Base-by-base conservation (phyloP, 1,284 basidiomycete genomes). In the Moesziomyces sp. region DNA sequence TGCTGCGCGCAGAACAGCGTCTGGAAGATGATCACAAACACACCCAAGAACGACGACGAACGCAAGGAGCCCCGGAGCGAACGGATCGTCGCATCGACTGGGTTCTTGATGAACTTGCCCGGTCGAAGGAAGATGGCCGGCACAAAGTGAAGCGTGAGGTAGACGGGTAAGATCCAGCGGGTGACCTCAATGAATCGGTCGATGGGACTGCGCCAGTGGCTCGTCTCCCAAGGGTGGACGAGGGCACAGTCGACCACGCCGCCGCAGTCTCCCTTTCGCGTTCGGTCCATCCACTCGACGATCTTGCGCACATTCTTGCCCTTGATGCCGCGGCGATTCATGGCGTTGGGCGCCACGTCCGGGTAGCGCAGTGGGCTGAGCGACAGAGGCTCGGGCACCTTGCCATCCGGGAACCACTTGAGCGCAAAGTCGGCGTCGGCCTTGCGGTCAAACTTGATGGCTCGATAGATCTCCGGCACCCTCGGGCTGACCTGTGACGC, bases 11-110 rank as follows among this genome's bases (percentile, higher is more conserved):
- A 98, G 84, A 91, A 91, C 53, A 89, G 87, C 2, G 87, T 92
- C 92, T 98, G 94, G 84, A 91, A 96, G 65, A 94, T 90, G 45
- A 91, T 85, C 44, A 98, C 90, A 76, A 96, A 96, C 6, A 89
- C 86, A 3, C 92, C 92, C 24, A 98, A 86, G 87, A 98, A 99
- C 0, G 93, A 90, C 1, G 92, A 93, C 76, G 93, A 95, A 52
- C 94, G 87, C 64, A 90, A 84, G 11, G 93, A 94, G 10, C 94
- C 94, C 79, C 89, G 85, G 0, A 88, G 85, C 0, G 91, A 90
- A 58, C 88, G 88, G 28, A 72, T 26, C 26, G 77, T 58, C 3
- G 72, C 64, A 5, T 50, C 61, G 35, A 70, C 26, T 7, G 82
- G 82, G 38, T 76, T 43, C 53, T 80, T 79, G 58, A 80, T 53